Percentiles rank a stretch among this genome's conserved stretches.
These are phyloP conservation scores for Sugiyamaella floridensis DNA, from an alignment of 805 yeast genomes.

Conservation along the genomic window DNA sequence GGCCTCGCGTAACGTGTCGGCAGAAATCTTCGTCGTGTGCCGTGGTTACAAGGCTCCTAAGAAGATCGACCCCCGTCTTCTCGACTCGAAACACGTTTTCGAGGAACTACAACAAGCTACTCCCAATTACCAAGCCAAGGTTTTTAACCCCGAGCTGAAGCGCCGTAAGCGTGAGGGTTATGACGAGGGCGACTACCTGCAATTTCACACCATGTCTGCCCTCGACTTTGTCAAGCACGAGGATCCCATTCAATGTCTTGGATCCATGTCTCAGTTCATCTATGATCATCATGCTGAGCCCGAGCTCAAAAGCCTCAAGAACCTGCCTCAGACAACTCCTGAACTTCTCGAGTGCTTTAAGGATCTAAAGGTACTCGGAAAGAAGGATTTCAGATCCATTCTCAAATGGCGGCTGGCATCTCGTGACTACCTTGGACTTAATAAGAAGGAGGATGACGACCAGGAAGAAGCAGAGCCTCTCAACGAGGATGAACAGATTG, in stretches of 20 bases:
- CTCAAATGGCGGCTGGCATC: conserved; percentile 86
- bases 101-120: conserved; percentile 66
- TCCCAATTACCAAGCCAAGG: conserved; percentile 76
- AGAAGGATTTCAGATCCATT: conserved; percentile 80
- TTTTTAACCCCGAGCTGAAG: conserved; percentile 90
- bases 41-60: conserved; percentile 95
- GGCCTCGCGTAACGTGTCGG: conserved; percentile 97
- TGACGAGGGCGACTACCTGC: conserved; percentile 80
- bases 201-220: conserved; percentile 63
- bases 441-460: conserved; percentile 42
- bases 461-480: conserved; percentile 52
- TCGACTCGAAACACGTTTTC: conserved; percentile 89
- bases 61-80: conserved; percentile 82
- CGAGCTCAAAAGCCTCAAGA: conserved; percentile 65
- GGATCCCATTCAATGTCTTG: conserved; percentile 78
- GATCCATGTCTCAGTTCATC: conserved; percentile 59
- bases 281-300: conserved; percentile 56
- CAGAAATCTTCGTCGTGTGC: conserved; percentile 97
- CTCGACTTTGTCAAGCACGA: conserved; percentile 76
- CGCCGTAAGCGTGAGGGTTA: conserved; percentile 92
- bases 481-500: conserved; percentile 85
- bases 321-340: conserved; percentile 66
- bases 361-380: conserved; percentile 91
- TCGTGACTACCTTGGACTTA: conserved; percentile 66
- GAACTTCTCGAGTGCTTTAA: conserved; percentile 79